A percentile compares a stretch with the other conserved stretches of the same genome.
Conservation (phyloP, 2,329 filamentous ascomycete species). For the Scedosporium minutisporum region DNA sequence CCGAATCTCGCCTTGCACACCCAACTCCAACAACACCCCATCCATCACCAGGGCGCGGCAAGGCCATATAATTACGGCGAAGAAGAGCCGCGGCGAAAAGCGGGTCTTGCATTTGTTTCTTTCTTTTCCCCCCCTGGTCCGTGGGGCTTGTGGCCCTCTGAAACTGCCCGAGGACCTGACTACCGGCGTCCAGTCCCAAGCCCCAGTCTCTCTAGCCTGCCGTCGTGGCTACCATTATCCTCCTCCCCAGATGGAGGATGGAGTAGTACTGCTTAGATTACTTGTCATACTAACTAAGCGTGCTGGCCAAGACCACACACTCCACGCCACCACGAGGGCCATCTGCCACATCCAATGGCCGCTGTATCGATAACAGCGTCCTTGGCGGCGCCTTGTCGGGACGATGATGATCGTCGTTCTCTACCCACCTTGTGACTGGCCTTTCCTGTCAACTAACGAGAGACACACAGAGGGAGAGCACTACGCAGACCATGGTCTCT, state of each 20-base stretch:
- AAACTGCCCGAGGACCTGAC: not conserved
- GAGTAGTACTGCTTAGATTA: not conserved
- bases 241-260: not conserved
- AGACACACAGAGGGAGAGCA: not conserved
- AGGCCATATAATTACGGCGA: constrained; percentile 1
- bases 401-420: not conserved
- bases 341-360: not conserved
- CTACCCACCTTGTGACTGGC: not conserved
- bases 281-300: not conserved
- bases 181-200: not conserved
- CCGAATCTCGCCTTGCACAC: not conserved
- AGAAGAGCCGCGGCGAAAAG: constrained; percentile 1
- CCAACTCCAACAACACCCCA: not conserved
- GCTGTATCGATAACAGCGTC: not conserved
- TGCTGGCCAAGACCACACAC: not conserved
- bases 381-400: not conserved
- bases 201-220: not conserved
- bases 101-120: not conserved
- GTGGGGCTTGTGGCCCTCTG: not conserved
- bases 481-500: too few species aligned
- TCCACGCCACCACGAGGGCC: not conserved
- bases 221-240: not conserved
- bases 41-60: not conserved
- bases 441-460: not conserved
- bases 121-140: not conserved